Evolutionary conservation across 2,329 filamentous ascomycete species (phyloP).

Genomic region (Gnomoniopsis smithogilvyi): DNA sequence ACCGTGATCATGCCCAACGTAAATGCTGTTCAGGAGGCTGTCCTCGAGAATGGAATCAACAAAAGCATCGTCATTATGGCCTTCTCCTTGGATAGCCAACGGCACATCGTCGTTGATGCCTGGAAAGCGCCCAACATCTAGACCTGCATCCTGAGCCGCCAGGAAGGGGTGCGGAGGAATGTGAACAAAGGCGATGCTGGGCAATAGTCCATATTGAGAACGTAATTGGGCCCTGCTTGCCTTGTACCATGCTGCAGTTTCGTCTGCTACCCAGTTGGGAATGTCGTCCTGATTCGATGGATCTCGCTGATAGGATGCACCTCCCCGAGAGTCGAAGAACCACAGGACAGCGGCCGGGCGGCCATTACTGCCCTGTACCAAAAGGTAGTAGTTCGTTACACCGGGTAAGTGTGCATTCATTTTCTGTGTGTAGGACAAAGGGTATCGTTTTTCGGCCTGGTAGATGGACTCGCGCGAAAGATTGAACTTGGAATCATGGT

Average conservation of each 20-base stretch:
- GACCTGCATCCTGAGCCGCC: constrained; percentile 31
- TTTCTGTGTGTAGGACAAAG: constrained; percentile 20
- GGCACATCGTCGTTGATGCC: constrained; percentile 26
- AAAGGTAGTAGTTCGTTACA: constrained; percentile 45
- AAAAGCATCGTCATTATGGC: constrained; percentile 43
- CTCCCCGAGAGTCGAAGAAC: constrained; percentile 69
- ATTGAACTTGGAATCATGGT: constrained; percentile 64
- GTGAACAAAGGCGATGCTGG: constrained; percentile 47
- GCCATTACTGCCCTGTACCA: constrained; percentile 27
- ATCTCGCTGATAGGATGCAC: constrained; percentile 43
- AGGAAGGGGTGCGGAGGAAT: constrained; percentile 43
- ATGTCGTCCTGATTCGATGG: constrained; percentile 29
- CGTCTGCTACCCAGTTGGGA: constrained; percentile 43
- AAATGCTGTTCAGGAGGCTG: constrained; percentile 43
- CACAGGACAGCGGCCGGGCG: constrained; percentile 47
- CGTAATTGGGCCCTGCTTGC: constrained; percentile 29
- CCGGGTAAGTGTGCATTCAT: constrained; percentile 39
- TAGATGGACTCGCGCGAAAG: constrained; percentile 43
- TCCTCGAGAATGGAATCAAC: constrained; percentile 48
- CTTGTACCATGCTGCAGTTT: constrained; percentile 44
- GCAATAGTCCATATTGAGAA: constrained; percentile 31
- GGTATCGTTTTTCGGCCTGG: constrained; percentile 29
- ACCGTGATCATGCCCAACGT: constrained; percentile 57
- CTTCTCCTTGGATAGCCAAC: constrained; percentile 29
- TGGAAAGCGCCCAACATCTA: constrained; percentile 33